Percentiles rank a stretch among this genome's conserved stretches.
phyloP scores from a whole-genome alignment of 352 stramenopile genomes.

The Labyrinthula sp. region DNA sequence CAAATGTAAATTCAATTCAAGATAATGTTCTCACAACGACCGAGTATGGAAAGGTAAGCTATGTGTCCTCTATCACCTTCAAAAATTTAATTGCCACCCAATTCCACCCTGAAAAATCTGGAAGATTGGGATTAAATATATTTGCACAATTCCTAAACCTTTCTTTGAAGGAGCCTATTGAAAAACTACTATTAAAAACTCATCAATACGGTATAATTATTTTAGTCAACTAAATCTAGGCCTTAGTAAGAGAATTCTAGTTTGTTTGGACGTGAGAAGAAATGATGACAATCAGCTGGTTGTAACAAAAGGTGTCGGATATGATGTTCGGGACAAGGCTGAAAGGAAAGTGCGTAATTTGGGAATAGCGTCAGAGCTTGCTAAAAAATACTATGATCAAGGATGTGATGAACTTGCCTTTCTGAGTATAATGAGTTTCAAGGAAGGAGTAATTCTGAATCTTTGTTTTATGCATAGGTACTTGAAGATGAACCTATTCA shows the following conservation, averaged over 20 bases:
- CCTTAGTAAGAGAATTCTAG: slow-evolving; percentile 79
- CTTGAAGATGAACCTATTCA: slow-evolving; percentile 89
- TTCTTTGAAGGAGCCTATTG: not conserved
- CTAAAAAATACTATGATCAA: slow-evolving; percentile 79
- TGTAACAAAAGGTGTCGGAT: slow-evolving; percentile 95
- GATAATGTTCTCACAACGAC: slow-evolving; percentile 81
- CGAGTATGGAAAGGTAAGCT: slow-evolving; percentile 72
- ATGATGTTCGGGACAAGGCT: slow-evolving; percentile 77
- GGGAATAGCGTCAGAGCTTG: slow-evolving; percentile 81
- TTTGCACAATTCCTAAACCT: slow-evolving; percentile 71
- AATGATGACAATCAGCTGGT: slow-evolving; percentile 88
- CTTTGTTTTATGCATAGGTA: too few species aligned
- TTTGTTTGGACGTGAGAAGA: slow-evolving; percentile 81
- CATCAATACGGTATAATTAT: too few species aligned
- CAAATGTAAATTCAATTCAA: slow-evolving; percentile 47
- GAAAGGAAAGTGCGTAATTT: slow-evolving; percentile 78
- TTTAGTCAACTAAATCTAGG: slow-evolving; percentile 30
- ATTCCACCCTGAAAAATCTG: slow-evolving; percentile 96
- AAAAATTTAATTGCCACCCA: slow-evolving; percentile 87
- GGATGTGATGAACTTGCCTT: slow-evolving; percentile 88
- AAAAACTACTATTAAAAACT: too few species aligned
- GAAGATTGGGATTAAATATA: slow-evolving; percentile 61
- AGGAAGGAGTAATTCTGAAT: too few species aligned
- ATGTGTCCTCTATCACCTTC: slow-evolving; percentile 73
- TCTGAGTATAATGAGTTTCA: slow-evolving; percentile 95